Evolutionary conservation across 306 rosid species (phyloP), one percentile per base, ranked within the genome.

Genomic region (Ochetophila trinervis): DNA sequence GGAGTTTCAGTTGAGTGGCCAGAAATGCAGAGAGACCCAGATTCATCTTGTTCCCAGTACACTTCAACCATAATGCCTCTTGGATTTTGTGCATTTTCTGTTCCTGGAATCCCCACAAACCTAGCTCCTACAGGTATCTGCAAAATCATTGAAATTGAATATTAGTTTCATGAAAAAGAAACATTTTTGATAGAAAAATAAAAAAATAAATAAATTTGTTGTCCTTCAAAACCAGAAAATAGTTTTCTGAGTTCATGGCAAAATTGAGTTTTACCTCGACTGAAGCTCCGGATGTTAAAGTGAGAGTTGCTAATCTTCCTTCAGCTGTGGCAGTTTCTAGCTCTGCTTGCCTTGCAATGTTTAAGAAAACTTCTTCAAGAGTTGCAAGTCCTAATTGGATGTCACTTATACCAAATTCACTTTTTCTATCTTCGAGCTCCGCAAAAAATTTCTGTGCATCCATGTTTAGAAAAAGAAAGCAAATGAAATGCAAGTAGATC

Each of bases 331-430:
- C 98, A 54, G 65, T 75, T 71, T 92, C 96, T 65, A 89, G 84
- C 86, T 89, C 95, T 37, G 98, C 96, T 51, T 82, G 85, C 73
- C 68, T 80, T 36, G 96, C 97, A n/a, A 89, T 84, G 60, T 83
- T 93, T 80, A 89, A 77, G 87, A 89, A 89, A 51, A 89, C 98
- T 83, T 87, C 97, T 78, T 87, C 94, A 2, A 93, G 97, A 65
- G 91, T 93, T 23, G 98, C 63, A 36, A 89, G 91, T 30, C 96
- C 85, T 35, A 92, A 84, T 66, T 89, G 95, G 72, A 89, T 80
- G 79, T 87, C 88, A 16, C 88, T 77, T 76, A 92, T 87, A 34
- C 97, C 88, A 63, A 84, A 84, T 66, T 92, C 93, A 20, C 16
- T 62, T 59, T 82, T 80, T 84, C 79, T 84, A 47, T 85, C 83